These are phyloP conservation scores for Thielaviopsis musarum DNA, from an alignment of 2,329 filamentous ascomycete genomes.

Conservation along the genomic window DNA sequence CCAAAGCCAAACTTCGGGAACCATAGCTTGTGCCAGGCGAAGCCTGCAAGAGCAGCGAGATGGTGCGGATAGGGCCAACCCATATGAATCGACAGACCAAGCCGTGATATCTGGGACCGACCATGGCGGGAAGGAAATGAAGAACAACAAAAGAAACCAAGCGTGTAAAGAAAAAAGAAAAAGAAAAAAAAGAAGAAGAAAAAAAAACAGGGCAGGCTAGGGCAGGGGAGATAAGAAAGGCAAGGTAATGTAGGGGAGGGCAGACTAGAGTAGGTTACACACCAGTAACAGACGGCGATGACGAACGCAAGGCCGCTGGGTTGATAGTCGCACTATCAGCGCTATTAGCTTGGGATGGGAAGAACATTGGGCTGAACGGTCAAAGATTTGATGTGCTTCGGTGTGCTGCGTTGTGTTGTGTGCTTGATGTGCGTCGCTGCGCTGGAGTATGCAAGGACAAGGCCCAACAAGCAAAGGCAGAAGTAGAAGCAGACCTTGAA, in stretches of 20 bases:
- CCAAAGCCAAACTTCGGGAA: no score
- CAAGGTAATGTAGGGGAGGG: background rate
- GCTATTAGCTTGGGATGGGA: slow-evolving; percentile 34
- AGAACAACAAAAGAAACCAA: no score
- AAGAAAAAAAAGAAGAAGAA: no score
- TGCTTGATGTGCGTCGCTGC: slow-evolving; percentile 15
- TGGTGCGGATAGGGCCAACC: no score
- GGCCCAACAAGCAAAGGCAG: background rate
- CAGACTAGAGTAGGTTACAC: background rate
- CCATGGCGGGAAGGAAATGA: no score
- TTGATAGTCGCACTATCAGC: slow-evolving; percentile 83
- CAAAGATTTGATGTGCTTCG: background rate
- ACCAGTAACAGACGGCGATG: slow-evolving; percentile 45
- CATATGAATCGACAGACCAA: no score
- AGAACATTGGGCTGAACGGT: background rate
- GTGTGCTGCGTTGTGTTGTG: background rate
- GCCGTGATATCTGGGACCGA: no score
- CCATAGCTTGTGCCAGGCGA: no score
- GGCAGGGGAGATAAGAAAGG: background rate
- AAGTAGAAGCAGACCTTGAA: no score
- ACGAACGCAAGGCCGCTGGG: slow-evolving; percentile 71
- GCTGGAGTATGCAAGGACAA: background rate
- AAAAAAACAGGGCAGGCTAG: no score
- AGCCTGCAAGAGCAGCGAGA: no score
- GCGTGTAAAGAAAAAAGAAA: no score